phyloP scores from a whole-genome alignment of 2,329 filamentous ascomycete genomes.

The Aciculosporium take region DNA sequence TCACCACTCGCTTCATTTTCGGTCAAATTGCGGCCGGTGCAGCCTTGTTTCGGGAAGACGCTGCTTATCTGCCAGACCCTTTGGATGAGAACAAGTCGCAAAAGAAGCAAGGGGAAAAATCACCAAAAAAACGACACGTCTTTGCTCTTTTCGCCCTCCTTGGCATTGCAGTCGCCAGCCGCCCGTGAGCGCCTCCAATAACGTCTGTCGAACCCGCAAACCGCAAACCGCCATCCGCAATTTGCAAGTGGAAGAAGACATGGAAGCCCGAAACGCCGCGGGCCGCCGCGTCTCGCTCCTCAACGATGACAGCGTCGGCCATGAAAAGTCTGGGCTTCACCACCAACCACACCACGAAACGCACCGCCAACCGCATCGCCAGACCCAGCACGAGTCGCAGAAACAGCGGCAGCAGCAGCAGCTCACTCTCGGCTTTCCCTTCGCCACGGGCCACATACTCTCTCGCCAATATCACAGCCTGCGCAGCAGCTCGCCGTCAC shows the following conservation, averaged over 20 bases:
- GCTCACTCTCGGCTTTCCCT: constrained; percentile 18
- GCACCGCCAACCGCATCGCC: background rate
- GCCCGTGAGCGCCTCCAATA: background rate
- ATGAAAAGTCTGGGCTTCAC: constrained; percentile 10
- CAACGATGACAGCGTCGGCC: constrained; percentile 32
- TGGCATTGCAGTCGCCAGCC: too few species aligned
- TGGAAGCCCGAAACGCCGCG: constrained; percentile 41
- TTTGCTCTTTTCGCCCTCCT: too few species aligned
- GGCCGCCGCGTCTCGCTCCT: constrained; percentile 46
- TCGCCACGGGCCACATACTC: constrained; percentile 18
- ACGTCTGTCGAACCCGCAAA: background rate
- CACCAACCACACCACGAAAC: constrained; percentile 6
- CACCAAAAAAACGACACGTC: too few species aligned
- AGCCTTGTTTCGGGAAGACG: too few species aligned
- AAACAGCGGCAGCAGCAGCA: constrained; percentile 4
- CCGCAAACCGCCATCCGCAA: background rate
- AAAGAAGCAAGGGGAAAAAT: too few species aligned
- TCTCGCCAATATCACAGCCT: constrained; percentile 21
- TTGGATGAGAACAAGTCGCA: too few species aligned
- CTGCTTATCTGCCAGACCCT: too few species aligned
- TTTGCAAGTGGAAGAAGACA: too few species aligned
- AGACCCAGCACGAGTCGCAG: background rate
- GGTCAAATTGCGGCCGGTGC: background rate
- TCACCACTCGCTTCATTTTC: background rate
- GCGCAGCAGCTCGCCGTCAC: constrained; percentile 29